A percentile compares a stretch with the other conserved stretches of the same genome.
These are phyloP conservation scores for Yarrowia phangngaensis DNA, from an alignment of 805 yeast genomes.

Conservation along the genomic window DNA sequence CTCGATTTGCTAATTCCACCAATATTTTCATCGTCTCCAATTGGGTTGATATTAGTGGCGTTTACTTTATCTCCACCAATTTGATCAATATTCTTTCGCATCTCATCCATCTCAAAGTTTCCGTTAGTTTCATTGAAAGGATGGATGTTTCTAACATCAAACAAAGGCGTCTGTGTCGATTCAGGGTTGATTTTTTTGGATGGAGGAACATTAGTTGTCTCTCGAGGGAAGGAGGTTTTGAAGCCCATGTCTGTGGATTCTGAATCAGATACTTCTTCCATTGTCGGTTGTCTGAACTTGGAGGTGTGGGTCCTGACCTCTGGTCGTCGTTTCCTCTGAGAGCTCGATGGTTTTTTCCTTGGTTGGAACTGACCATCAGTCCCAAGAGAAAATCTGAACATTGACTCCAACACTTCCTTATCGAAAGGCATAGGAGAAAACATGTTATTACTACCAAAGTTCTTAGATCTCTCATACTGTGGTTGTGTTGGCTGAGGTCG, in stretches of 20 bases:
- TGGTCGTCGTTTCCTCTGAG: background rate
- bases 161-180: background rate
- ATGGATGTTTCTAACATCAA: slow-evolving; percentile 30
- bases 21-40: slow-evolving; percentile 3
- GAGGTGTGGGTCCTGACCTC: background rate
- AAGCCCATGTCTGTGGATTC: background rate
- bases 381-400: slow-evolving; percentile 9
- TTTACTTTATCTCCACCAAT: slow-evolving; percentile 13
- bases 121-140: slow-evolving; percentile 37
- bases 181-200: slow-evolving; percentile 8
- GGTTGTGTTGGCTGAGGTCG: too few species aligned
- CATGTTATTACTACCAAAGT: background rate
- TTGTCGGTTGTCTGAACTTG: background rate
- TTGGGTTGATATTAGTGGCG: background rate
- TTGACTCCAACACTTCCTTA: slow-evolving; percentile 2
- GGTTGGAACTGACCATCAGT: too few species aligned
- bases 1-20: background rate
- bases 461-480: too few species aligned
- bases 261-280: background rate
- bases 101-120: slow-evolving; percentile 35
- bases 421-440: background rate
- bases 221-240: background rate
- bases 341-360: background rate
- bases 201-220: background rate
- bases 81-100: slow-evolving; percentile 28